Conservation (phyloP, 352 stramenopile species). For the Phytopythium cucurbitacearum region DNA sequence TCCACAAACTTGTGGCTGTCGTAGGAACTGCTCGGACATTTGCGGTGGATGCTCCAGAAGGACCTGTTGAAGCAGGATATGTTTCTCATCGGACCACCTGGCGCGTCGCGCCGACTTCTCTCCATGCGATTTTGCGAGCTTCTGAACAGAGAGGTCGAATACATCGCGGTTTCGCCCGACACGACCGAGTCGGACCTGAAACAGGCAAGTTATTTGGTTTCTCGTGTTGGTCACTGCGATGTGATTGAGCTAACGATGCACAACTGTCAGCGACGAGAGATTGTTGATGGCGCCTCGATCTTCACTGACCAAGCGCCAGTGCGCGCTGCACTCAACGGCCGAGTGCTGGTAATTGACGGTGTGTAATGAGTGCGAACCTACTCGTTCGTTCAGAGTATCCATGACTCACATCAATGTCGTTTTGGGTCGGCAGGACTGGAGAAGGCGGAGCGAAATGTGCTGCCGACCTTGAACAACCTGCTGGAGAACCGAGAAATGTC, state of each 20-base stretch:
- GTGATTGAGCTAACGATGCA: not conserved
- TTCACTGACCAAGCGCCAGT: constrained; percentile 93
- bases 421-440: constrained; percentile 65
- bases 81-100: constrained; percentile 84
- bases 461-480: constrained; percentile 97
- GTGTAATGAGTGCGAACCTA: not conserved
- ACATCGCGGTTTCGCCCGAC: constrained; percentile 91
- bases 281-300: constrained; percentile 58
- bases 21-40: constrained; percentile 64
- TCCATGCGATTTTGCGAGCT: constrained; percentile 86
- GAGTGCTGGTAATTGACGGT: constrained; percentile 94
- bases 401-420: not conserved
- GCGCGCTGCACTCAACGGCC: constrained; percentile 89
- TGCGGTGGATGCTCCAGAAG: constrained; percentile 88
- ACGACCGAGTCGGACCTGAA: constrained; percentile 93
- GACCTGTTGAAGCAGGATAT: constrained; percentile 82
- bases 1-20: not conserved
- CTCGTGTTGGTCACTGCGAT: not conserved
- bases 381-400: not conserved
- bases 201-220: constrained; percentile 31
- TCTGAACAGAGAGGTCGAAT: constrained; percentile 82
- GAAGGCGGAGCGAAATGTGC: constrained; percentile 94
- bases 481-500: constrained; percentile 95
- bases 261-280: constrained; percentile 53
- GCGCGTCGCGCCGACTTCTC: constrained; percentile 61